Evolutionary conservation across 805 yeast species (phyloP), one percentile per base, ranked within the genome.

Genomic region (Candida germanica): DNA sequence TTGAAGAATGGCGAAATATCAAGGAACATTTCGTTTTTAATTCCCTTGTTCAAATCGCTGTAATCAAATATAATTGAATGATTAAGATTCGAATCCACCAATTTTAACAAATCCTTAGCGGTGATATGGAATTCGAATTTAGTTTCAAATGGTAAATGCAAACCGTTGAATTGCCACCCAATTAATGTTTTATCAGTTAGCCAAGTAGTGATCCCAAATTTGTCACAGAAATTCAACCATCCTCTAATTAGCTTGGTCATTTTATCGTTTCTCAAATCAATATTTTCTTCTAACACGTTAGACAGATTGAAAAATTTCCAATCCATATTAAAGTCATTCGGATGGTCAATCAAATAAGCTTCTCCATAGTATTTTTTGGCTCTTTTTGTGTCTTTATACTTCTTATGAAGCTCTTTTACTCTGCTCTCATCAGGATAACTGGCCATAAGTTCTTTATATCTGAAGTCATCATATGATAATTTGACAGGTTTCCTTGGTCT

Each of bases 111-210:
- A 31, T 72, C 77, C 8, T 36, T 42, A 4, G 61, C 42, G 4
- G 66, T 60, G 57, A 61, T 60, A 34, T 74, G 71, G n/a, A 78
- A 75, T 46, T 72, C 79, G 31, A 72, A 59, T 47, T 73, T 77
- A 29, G 55, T 53, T 49, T 76, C 80, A 76, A 78, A 75, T 8
- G 79, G 80, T 38, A 75, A 70, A 20, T 65, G 61, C 30, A 67
- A 44, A 0, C 76, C 77, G 48, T 73, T 68, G 73, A 77, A 73
- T 51, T 71, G 71, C 68, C 68, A 66, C 50, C 67, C 51, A 54
- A 77, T 40, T 53, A 59, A 42, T 9, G 58, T 42, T 4, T 58
- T 60, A 41, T 61, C 66, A 6, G 57, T 61, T 6, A 58, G 29
- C 68, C 68, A 64, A 8, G 75, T 56, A 10, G 56, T 49, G 4